A percentile compares a stretch with the other conserved stretches of the same genome.
Conservation (phyloP, 352 stramenopile species). For the Phytophthora citrophthora region DNA sequence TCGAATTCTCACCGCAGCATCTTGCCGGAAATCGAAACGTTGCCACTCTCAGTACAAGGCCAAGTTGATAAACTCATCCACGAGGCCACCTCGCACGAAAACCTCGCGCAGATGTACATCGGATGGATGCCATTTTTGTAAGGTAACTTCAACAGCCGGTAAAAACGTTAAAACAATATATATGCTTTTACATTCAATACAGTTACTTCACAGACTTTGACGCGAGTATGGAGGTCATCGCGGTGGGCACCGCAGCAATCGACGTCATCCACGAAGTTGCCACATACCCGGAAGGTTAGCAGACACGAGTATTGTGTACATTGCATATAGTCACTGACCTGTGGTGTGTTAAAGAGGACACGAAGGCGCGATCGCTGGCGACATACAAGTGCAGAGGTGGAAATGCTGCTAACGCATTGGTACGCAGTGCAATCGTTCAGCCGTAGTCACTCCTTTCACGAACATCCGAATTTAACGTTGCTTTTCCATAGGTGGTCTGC, state of each 20-base stretch:
- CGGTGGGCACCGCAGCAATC: slow-evolving; percentile 74
- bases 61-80: slow-evolving; percentile 95
- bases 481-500: slow-evolving; percentile 46
- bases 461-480: no score
- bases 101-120: slow-evolving; percentile 96
- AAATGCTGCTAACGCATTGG: slow-evolving; percentile 71
- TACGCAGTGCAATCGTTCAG: slow-evolving; percentile 11
- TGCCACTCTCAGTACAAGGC: slow-evolving; percentile 93
- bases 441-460: no score
- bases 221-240: slow-evolving; percentile 56
- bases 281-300: slow-evolving; percentile 56
- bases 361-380: slow-evolving; percentile 58
- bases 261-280: slow-evolving; percentile 74
- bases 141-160: slow-evolving; percentile 6
- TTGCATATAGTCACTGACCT: not conserved
- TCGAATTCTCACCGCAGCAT: slow-evolving; percentile 70
- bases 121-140: slow-evolving; percentile 94
- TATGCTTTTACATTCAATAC: not conserved
- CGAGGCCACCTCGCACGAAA: slow-evolving; percentile 92
- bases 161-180: slow-evolving; percentile 9
- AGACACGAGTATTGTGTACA: no score
- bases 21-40: slow-evolving; percentile 78
- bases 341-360: slow-evolving; percentile 20
- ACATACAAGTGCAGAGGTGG: slow-evolving; percentile 69
- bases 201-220: not conserved